Evolutionary conservation across 176 grass and related monocot species (phyloP).

Genomic region (Dendrocalamus sinicus): DNA sequence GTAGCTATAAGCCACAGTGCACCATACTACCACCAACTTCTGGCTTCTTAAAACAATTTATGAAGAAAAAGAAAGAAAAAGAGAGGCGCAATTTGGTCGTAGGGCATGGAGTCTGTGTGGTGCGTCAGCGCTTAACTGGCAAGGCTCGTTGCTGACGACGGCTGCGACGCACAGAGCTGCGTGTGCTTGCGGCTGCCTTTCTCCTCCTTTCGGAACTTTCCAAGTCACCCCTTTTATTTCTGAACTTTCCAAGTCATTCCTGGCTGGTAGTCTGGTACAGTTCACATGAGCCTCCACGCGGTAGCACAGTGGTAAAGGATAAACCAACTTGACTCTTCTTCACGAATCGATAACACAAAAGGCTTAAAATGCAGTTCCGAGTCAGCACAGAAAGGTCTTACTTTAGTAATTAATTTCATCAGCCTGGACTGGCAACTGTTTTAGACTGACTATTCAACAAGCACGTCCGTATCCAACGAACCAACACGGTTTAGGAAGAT

Average conservation of each 20-base stretch:
- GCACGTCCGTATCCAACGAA: neutral
- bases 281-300: neutral
- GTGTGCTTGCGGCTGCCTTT: neutral
- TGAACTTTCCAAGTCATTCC: conserved; percentile 40
- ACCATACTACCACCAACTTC: too few relatives aligned
- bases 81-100: neutral
- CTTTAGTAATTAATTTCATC: neutral
- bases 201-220: conserved; percentile 1
- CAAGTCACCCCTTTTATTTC: neutral
- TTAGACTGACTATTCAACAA: neutral
- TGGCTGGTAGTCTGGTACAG: neutral
- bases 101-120: neutral
- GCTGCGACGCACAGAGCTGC: conserved; percentile 3
- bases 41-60: neutral
- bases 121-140: conserved; percentile 32
- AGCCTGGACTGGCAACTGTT: neutral
- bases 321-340: neutral
- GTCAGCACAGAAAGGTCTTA: neutral
- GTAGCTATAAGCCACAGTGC: too few relatives aligned
- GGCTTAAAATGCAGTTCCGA: neutral
- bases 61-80: neutral
- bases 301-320: neutral
- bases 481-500: neutral
- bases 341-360: neutral
- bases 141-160: neutral